A percentile compares a stretch with the other conserved stretches of the same genome.
Conservation (phyloP, 73 alveolate genomes). For the Symbiodinium natans region DNA sequence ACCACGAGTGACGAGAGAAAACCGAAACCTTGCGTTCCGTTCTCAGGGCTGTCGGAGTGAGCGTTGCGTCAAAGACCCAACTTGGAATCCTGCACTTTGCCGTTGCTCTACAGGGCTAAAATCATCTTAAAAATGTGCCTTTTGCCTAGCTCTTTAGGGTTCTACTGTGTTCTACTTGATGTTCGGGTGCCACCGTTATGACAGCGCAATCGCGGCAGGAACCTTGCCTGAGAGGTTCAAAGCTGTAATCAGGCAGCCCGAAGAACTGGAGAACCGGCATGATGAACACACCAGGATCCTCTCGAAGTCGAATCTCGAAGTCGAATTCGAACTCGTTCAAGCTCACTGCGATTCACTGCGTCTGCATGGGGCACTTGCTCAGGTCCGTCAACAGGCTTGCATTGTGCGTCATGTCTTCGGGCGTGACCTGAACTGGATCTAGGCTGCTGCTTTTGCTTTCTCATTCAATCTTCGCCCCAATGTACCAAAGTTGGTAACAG, state of each 20-base stretch:
- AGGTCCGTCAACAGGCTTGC: constrained; percentile 56
- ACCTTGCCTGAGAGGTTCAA: constrained; percentile 48
- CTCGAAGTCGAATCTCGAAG: no score
- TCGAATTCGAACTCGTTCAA: background rate
- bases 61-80: constrained; percentile 86
- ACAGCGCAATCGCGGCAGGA: background rate
- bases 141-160: no score
- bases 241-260: constrained; percentile 87
- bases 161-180: no score
- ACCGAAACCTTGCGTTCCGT: constrained; percentile 30
- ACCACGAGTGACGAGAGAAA: no score
- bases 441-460: no score
- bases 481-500: no score
- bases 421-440: constrained; percentile 47
- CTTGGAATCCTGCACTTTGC: constrained; percentile 50
- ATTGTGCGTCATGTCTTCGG: constrained; percentile 91
- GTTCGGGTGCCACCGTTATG: no score
- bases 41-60: constrained; percentile 45
- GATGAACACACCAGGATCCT: constrained; percentile 57
- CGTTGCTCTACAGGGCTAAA: background rate
- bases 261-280: constrained; percentile 85
- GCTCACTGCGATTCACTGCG: background rate
- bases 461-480: no score
- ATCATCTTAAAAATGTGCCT: background rate
- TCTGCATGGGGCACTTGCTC: constrained; percentile 9